Evolutionary conservation across 805 yeast genomes (phyloP).

Genomic region (Candida ipomoeae): DNA sequence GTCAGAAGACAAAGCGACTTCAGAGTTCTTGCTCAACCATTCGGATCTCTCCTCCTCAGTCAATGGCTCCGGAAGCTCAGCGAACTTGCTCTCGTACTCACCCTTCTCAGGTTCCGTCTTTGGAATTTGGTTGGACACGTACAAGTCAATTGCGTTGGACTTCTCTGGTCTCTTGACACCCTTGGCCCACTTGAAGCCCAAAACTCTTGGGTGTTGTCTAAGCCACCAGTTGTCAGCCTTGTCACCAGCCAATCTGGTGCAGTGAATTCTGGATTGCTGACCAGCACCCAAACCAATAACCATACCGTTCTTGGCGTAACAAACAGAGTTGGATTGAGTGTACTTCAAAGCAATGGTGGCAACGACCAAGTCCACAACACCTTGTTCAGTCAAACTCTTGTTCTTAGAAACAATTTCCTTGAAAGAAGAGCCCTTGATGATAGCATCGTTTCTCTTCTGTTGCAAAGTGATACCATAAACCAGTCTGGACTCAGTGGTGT

Average conservation of each 20-base stretch:
- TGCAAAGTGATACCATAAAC: constrained; percentile 94
- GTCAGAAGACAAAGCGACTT: constrained; percentile 92
- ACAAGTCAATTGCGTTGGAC: constrained; percentile 95
- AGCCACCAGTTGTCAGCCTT: constrained; percentile 99
- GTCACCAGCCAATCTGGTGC: constrained; percentile 98
- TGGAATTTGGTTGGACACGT: constrained; percentile 88
- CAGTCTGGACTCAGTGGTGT: constrained; percentile 78
- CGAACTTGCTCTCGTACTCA: constrained; percentile 89
- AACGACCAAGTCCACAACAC: constrained; percentile 87
- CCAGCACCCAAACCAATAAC: constrained; percentile 99
- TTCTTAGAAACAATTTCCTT: constrained; percentile 86
- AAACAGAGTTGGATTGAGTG: constrained; percentile 97
- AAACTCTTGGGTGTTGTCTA: constrained; percentile 94
- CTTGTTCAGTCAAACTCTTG: constrained; percentile 87
- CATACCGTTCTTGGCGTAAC: constrained; percentile 99
- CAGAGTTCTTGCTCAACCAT: constrained; percentile 75
- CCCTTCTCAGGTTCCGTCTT: constrained; percentile 85
- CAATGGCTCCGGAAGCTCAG: constrained; percentile 75
- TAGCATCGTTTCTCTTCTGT: constrained; percentile 97
- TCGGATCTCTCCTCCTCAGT: constrained; percentile 78
- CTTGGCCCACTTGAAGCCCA: constrained; percentile 94
- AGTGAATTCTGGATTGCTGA: constrained; percentile 98
- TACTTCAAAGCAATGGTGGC: constrained; percentile 96
- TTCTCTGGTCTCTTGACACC: constrained; percentile 98
- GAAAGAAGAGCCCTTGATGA: constrained; percentile 85